Evolutionary conservation across 495 filamentous ascomycete genomes (phyloP), one percentile per base, ranked within the genome.

Genomic region (Neurospora sp.): DNA sequence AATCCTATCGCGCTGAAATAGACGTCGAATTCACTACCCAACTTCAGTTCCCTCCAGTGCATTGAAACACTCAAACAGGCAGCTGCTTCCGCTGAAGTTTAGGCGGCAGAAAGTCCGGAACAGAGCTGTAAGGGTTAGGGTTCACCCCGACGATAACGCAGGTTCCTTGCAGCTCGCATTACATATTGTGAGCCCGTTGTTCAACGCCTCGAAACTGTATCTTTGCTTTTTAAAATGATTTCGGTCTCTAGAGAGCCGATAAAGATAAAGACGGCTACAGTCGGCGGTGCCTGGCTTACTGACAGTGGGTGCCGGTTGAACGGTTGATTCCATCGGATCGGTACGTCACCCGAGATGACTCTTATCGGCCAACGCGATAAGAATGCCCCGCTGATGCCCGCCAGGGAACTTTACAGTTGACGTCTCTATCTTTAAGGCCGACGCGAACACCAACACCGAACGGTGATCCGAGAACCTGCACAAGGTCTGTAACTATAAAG

Each of bases 341-440:
- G 47, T 59, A 27, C 47, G 20, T 59, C 47, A 59, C 53, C 7
- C 74, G 74, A 71, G 41, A 40, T 76, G 75, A 76, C 75, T 78
- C 76, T 78, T 78, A 78, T 77, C 76, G 75, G 73, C 31, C 68
- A 75, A 42, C 71, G 27, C 70, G 72, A 69, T 74, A 76, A 72
- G 71, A 70, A 70, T 40, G 27, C 71, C 75, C 75, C 77, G 31
- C 53, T 35, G 53, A 65, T 65, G 53, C 53, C 27, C 27, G 53
- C 27, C 22, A 35, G 53, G 53, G 53, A 65, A 65, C 53, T 65
- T 65, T 65, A 65, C 47, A 59, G 47, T 59, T 22, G 47, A 65
- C 53, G 22, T 65, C 53, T 65, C 53, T 61, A 31, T 14, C 53
- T 31, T 61, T 3, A 53, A 61, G 12, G 22, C 53, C 20, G 14